Conservation (phyloP, 257 asterid species). For the Paraleonurus japonicus region DNA sequence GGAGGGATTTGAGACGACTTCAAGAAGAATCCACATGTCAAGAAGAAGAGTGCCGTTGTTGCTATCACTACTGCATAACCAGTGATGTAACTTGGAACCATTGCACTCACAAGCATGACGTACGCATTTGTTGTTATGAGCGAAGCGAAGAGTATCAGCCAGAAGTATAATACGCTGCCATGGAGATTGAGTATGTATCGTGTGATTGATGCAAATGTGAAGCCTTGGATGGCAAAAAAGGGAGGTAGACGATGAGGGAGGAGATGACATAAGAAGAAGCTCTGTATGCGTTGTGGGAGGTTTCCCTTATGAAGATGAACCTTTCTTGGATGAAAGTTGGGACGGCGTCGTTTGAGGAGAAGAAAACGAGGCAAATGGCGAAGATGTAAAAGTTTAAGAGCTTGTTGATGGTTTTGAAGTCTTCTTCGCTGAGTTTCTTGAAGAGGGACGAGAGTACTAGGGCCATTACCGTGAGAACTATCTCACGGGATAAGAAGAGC, state of each 20-base stretch:
- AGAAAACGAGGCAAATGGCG: conserved; percentile 69
- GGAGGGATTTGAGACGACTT: conserved; percentile 64
- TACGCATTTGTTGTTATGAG: conserved; percentile 85
- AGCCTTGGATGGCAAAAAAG: conserved; percentile 78
- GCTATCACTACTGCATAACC: conserved; percentile 92
- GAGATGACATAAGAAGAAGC: conserved; percentile 83
- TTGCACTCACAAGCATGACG: conserved; percentile 83
- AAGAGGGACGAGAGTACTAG: conserved; percentile 69
- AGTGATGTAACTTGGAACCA: conserved; percentile 81
- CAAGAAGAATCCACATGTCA: conserved; percentile 85
- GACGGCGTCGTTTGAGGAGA: conserved; percentile 86
- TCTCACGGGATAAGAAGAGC: conserved; percentile 73
- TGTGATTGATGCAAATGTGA: conserved; percentile 73
- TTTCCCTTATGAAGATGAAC: conserved; percentile 84
- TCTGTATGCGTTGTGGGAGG: conserved; percentile 80
- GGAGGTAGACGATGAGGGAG: conserved; percentile 84
- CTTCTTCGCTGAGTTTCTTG: conserved; percentile 34
- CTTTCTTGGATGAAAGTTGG: conserved; percentile 88
- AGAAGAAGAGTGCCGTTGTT: conserved; percentile 86
- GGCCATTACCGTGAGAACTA: conserved; percentile 73
- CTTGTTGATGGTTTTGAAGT: conserved; percentile 56
- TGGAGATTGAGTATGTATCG: conserved; percentile 49
- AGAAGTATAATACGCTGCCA: conserved; percentile 48
- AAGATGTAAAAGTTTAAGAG: conserved; percentile 84
- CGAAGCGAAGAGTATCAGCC: conserved; percentile 76